Conservation (phyloP, 2,329 filamentous ascomycete genomes). For the Laburnicola sp. region DNA sequence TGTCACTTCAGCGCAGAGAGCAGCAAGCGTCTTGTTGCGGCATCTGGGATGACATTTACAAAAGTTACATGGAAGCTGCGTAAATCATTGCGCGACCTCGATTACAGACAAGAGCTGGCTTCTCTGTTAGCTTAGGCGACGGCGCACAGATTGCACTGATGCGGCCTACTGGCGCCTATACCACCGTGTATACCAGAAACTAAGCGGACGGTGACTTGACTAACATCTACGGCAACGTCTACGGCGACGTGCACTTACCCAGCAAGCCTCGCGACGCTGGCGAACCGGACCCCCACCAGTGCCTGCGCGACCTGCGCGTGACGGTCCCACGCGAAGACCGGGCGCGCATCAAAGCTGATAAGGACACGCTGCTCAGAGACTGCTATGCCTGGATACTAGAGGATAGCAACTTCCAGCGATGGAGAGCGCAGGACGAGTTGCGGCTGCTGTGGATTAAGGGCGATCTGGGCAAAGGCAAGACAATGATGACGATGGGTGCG, state of each 20-base stretch:
- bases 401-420: slow-evolving; percentile 24
- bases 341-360: slow-evolving; percentile 17
- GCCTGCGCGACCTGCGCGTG: slow-evolving; percentile 15
- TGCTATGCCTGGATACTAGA: slow-evolving; percentile 26
- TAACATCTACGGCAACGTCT: slow-evolving; percentile 3
- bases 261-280: neutral
- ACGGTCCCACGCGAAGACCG: slow-evolving; percentile 20
- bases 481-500: slow-evolving; percentile 25
- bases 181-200: neutral
- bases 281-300: slow-evolving; percentile 4
- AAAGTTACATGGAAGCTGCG: too few species aligned
- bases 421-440: slow-evolving; percentile 14
- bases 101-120: too few species aligned
- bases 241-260: slow-evolving; percentile 5
- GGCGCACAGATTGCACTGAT: too few species aligned
- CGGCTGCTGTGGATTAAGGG: slow-evolving; percentile 45
- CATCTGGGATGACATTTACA: too few species aligned
- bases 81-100: too few species aligned
- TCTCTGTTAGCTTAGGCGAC: too few species aligned
- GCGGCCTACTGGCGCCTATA: neutral
- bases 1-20: too few species aligned
- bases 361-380: slow-evolving; percentile 18
- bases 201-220: neutral
- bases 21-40: too few species aligned
- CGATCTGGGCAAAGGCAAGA: slow-evolving; percentile 41